phyloP scores from a whole-genome alignment of 2,329 filamentous ascomycete species.

The Colletotrichum simmondsii region DNA sequence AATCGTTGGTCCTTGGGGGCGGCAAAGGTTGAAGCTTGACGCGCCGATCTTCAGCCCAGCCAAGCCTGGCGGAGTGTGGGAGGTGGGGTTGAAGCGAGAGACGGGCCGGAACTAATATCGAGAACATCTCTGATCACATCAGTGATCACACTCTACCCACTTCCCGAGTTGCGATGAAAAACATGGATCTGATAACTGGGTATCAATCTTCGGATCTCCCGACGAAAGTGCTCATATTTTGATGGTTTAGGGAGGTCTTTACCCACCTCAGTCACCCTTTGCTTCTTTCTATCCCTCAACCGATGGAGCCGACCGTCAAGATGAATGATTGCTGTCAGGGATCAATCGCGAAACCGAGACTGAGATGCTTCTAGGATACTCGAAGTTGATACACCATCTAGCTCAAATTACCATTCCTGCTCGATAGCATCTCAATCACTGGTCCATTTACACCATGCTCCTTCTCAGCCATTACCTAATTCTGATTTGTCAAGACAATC shows the following conservation, averaged over 20 bases:
- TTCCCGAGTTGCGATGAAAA: neutral
- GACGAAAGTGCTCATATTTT: too few species aligned
- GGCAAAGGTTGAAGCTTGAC: neutral
- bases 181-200: too few species aligned
- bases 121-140: neutral
- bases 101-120: neutral
- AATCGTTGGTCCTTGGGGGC: neutral
- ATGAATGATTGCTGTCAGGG: fast-evolving
- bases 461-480: too few species aligned
- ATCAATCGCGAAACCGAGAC: neutral
- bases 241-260: too few species aligned
- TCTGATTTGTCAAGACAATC: neutral
- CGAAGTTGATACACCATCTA: too few species aligned
- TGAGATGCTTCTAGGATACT: too few species aligned
- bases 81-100: constrained; percentile 22
- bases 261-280: neutral
- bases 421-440: too few species aligned
- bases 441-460: too few species aligned
- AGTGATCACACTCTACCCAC: neutral
- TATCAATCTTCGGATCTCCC: too few species aligned
- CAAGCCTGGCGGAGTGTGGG: neutral
- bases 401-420: too few species aligned
- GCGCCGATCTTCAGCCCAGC: neutral
- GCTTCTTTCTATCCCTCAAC: neutral
- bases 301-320: neutral